Evolutionary conservation across 768 basidiomycete genomes (phyloP).

Genomic region (Leccinum subtestaceum): DNA sequence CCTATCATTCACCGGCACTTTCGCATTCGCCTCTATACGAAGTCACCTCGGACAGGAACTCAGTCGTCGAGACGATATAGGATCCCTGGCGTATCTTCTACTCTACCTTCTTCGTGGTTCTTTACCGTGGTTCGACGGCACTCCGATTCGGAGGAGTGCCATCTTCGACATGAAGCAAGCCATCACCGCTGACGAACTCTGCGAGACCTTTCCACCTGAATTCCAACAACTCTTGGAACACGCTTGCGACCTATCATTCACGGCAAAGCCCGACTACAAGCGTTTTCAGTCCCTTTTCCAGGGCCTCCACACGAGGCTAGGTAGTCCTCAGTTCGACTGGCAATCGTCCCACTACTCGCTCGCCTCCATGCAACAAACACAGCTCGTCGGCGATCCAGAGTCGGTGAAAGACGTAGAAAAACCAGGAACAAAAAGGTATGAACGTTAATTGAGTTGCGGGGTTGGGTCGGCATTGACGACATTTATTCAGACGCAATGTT

Average conservation of each 20-base stretch:
- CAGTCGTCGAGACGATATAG: background rate
- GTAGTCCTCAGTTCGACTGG: background rate
- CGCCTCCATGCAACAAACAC: too few species aligned
- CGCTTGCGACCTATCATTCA: background rate
- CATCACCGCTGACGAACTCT: background rate
- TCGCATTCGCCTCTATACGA: background rate
- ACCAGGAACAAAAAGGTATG: too few species aligned
- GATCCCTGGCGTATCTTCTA: background rate
- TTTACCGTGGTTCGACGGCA: background rate
- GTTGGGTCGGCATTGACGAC: too few species aligned
- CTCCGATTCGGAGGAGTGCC: background rate
- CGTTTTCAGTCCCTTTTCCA: background rate
- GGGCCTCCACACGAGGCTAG: background rate
- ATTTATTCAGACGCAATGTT: too few species aligned
- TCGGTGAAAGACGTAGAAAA: too few species aligned
- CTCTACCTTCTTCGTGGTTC: background rate
- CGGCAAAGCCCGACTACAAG: background rate
- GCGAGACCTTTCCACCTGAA: background rate
- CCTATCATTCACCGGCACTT: background rate
- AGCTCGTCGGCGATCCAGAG: too few species aligned
- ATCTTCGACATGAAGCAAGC: background rate
- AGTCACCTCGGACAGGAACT: background rate
- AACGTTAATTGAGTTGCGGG: too few species aligned
- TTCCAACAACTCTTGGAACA: background rate
- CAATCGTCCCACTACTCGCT: background rate